Percentiles rank a stretch among this genome's conserved stretches.
Evolutionary conservation across 2,329 filamentous ascomycete genomes (phyloP).

Genomic region (Epichloe sibirici): DNA sequence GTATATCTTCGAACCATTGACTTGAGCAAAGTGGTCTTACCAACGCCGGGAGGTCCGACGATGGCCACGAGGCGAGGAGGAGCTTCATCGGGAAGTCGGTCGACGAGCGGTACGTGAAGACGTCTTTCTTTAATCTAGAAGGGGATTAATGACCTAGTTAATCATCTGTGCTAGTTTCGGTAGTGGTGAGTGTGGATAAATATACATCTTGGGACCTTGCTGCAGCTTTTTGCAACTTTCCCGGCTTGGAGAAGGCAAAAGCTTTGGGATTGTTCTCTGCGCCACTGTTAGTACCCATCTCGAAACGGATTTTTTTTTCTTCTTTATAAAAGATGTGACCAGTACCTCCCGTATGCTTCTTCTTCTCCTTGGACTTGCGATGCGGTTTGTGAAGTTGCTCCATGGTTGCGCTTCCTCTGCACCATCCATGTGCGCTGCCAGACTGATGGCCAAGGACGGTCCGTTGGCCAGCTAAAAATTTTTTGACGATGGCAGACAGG

Average conservation of each 20-base stretch:
- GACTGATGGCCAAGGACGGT: neutral
- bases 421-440: constrained; percentile 2
- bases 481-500: neutral
- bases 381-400: constrained; percentile 79
- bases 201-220: constrained; percentile 59
- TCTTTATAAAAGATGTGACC: neutral
- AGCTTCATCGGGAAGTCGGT: constrained; percentile 88
- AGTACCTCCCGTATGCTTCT: constrained; percentile 48
- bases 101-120: constrained; percentile 90
- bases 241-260: constrained; percentile 73
- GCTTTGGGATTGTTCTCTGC: constrained; percentile 76
- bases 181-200: neutral
- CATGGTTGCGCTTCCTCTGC: constrained; percentile 33
- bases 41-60: constrained; percentile 87
- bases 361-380: constrained; percentile 80
- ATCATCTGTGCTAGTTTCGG: neutral
- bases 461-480: constrained; percentile 1
- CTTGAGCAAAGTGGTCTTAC: constrained; percentile 92
- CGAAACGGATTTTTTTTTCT: neutral
- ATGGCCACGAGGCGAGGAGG: constrained; percentile 88
- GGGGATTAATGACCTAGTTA: neutral
- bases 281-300: constrained; percentile 8
- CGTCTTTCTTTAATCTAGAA: constrained; percentile 81
- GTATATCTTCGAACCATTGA: constrained; percentile 88
- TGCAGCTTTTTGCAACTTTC: constrained; percentile 64